These are phyloP conservation scores for Colletotrichum sp. DNA, from an alignment of 2,329 filamentous ascomycete genomes.

Conservation along the genomic window DNA sequence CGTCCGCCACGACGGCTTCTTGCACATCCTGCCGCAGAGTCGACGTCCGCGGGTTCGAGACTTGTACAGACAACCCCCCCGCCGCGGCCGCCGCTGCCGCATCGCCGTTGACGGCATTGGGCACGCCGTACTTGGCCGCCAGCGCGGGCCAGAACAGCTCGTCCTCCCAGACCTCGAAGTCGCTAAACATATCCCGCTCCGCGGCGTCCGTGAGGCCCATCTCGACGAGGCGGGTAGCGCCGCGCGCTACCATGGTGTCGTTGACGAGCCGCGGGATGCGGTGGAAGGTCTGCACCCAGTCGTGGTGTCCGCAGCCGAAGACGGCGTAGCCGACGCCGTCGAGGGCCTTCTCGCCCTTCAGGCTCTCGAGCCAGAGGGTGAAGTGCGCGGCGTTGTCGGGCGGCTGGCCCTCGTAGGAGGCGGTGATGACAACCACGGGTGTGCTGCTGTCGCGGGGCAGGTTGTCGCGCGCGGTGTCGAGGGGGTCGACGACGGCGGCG, in stretches of 20 bases:
- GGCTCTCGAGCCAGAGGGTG: conserved; percentile 63
- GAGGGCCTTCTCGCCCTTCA: conserved; percentile 48
- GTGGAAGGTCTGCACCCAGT: conserved; percentile 70
- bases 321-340: conserved; percentile 65
- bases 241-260: conserved; percentile 46
- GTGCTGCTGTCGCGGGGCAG: conserved; percentile 53
- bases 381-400: conserved; percentile 73
- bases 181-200: conserved; percentile 68
- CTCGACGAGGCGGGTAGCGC: conserved; percentile 38
- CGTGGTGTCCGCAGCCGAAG: conserved; percentile 67
- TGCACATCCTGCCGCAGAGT: conserved; percentile 65
- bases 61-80: conserved; percentile 47
- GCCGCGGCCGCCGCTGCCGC: conserved; percentile 18
- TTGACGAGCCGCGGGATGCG: conserved; percentile 70
- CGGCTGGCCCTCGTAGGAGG: conserved; percentile 74
- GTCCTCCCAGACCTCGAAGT: conserved; percentile 73
- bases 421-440: conserved; percentile 67
- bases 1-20: conserved; percentile 61
- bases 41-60: conserved; percentile 59
- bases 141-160: conserved; percentile 56
- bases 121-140: conserved; percentile 53
- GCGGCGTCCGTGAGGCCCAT: conserved; percentile 66
- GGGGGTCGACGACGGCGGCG: conserved; percentile 51
- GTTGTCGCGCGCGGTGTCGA: conserved; percentile 63
- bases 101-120: conserved; percentile 29